phyloP scores from a whole-genome alignment of 352 stramenopile genomes.

The Globisporangium acanthophoron region DNA sequence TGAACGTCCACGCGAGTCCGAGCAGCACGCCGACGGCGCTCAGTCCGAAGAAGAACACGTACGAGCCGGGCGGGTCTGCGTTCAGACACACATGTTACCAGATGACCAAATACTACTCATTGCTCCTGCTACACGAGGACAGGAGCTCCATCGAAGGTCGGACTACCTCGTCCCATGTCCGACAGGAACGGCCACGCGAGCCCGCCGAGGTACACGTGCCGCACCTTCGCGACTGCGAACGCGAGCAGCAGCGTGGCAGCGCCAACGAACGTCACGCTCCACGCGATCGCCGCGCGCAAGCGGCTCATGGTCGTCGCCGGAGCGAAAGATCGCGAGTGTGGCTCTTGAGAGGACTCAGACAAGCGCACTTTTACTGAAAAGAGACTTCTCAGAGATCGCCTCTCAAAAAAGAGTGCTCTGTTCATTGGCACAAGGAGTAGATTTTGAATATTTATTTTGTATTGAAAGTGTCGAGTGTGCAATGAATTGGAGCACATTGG shows the following conservation, averaged over 20 bases:
- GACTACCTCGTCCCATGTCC: slow-evolving; percentile 40
- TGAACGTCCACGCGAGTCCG: slow-evolving; percentile 50
- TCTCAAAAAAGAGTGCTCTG: no score
- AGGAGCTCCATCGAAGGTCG: not conserved
- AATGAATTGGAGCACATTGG: no score
- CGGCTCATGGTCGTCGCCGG: not conserved
- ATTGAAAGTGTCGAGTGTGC: not conserved
- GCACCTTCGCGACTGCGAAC: slow-evolving; percentile 26
- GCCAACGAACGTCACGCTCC: slow-evolving; percentile 6
- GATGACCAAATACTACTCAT: not conserved
- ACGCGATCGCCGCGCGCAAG: slow-evolving; percentile 7
- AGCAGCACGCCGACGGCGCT: slow-evolving; percentile 40
- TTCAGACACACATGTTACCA: not conserved
- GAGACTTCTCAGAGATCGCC: no score
- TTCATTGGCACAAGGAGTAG: not conserved
- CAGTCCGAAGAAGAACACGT: slow-evolving; percentile 45
- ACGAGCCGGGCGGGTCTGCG: slow-evolving; percentile 39
- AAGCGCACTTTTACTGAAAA: no score
- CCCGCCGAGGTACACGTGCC: slow-evolving; percentile 39
- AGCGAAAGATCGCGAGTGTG: slow-evolving; percentile 1
- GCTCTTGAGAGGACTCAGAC: not conserved
- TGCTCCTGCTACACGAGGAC: no score
- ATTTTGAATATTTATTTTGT: not conserved
- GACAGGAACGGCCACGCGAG: slow-evolving; percentile 55
- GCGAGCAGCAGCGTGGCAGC: slow-evolving; percentile 23